Evolutionary conservation across 148 eudicot genomes (phyloP), one percentile per base, ranked within the genome.

Genomic region (Polygonum maritimum): DNA sequence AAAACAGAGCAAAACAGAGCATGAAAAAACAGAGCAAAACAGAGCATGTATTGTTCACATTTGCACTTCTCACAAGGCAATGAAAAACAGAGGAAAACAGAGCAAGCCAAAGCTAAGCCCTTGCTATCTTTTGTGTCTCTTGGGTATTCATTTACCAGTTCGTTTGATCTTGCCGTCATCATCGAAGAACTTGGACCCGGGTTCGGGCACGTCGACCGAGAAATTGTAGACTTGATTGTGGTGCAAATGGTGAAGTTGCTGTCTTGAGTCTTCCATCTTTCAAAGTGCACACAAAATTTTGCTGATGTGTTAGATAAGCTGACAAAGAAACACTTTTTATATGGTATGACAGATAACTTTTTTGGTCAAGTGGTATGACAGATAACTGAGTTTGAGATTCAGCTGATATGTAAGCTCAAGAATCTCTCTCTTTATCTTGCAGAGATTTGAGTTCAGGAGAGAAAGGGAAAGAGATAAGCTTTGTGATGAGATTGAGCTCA

Each of bases 151-250:
- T 7, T 33, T 65, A 67, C 77, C 19, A 10, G 78, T 81, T 76
- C 77, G 80, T 82, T 76, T 85, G 76, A 36, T 12, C 3, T 65
- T 65, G 9, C 74, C 79, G 69, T 77, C 79, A 10, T 77, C 79
- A 36, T 77, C 79, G 18, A 69, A 69, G 74, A 77, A 69, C 16
- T 69, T 51, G 48, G 74, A 77, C 21, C 49, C 72, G 41, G 55
- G 3, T 2, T 40, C 65, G 1, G 76, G 76, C 9, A 33, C 72
- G 5, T 62, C 72, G 14, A 75, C 13, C 18, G 77, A 75, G 36
- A 76, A 18, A 18, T 75, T 48, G 69, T 41, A 75, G 54, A 76
- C 78, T 60, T 60, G 78, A 47, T 73, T 48, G 71, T 62, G 45
- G 71, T 76, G 38, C 6, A 69, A 62, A 31, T 44, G 72, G 38